Percentiles rank a stretch among this genome's conserved stretches.
Conservation (phyloP, 495 filamentous ascomycete genomes). For the Tetracladium setigerum region DNA sequence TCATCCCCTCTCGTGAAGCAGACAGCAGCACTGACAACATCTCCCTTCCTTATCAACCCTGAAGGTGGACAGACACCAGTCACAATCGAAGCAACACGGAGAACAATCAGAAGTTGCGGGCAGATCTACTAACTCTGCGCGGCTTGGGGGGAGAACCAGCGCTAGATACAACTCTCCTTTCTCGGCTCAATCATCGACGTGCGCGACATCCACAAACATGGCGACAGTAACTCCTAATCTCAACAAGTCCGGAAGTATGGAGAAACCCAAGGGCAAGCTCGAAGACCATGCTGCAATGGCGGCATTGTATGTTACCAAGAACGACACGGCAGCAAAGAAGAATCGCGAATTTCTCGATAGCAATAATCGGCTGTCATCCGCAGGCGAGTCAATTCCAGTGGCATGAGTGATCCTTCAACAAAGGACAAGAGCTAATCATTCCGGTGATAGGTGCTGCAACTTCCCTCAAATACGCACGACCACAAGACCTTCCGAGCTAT, state of each 20-base stretch:
- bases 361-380: conserved; percentile 45
- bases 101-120: too few relatives aligned
- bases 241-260: too few relatives aligned
- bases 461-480: conserved; percentile 58
- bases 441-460: conserved; percentile 44
- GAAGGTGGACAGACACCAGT: too few relatives aligned
- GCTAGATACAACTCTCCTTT: too few relatives aligned
- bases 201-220: too few relatives aligned
- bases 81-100: too few relatives aligned
- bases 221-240: too few relatives aligned
- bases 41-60: too few relatives aligned
- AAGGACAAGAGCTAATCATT: not conserved
- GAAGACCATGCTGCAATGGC: conserved; percentile 32
- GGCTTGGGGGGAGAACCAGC: too few relatives aligned
- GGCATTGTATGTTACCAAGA: conserved; percentile 31
- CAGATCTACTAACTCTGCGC: too few relatives aligned
- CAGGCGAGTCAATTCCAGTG: conserved; percentile 30
- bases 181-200: too few relatives aligned
- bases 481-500: conserved; percentile 59
- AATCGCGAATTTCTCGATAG: conserved; percentile 30
- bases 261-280: conserved; percentile 7
- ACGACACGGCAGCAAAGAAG: conserved; percentile 5
- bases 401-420: not conserved
- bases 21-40: not conserved
- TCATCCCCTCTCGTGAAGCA: not conserved